Percentiles rank a stretch among this genome's conserved stretches.
These are phyloP conservation scores for Nephelium lappaceum DNA, from an alignment of 345 rosid genomes.

Conservation along the genomic window DNA sequence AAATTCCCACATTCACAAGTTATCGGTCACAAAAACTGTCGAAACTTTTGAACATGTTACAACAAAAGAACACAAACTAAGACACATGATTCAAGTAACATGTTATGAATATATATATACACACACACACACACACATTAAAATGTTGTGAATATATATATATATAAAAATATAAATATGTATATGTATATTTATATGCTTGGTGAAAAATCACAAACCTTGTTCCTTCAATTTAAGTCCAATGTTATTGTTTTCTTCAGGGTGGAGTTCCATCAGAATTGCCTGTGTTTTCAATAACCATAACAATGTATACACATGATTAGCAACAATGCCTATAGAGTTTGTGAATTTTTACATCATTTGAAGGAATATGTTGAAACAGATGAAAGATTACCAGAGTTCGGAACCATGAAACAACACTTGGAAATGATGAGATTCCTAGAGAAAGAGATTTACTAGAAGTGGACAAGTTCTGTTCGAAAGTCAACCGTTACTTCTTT, in stretches of 20 bases:
- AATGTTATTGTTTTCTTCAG: not conserved
- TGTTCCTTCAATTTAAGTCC: constrained; percentile 14
- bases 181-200: too few species aligned
- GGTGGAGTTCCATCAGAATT: constrained; percentile 6
- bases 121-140: too few species aligned
- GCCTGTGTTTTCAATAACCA: not conserved
- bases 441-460: not conserved
- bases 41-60: not conserved
- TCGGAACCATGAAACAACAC: not conserved
- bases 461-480: constrained; percentile 2
- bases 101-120: not conserved
- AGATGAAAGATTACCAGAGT: not conserved
- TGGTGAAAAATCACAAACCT: constrained; percentile 13
- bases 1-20: not conserved
- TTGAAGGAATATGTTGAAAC: not conserved
- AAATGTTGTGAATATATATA: too few species aligned
- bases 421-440: not conserved
- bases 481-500: constrained; percentile 4
- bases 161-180: too few species aligned
- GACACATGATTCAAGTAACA: not conserved
- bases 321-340: not conserved
- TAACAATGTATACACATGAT: not conserved
- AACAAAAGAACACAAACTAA: not conserved
- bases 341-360: not conserved
- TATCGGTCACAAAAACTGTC: not conserved